These are phyloP conservation scores for Cadophora sp. DNA, from an alignment of 2,329 filamentous ascomycete genomes.

Conservation along the genomic window DNA sequence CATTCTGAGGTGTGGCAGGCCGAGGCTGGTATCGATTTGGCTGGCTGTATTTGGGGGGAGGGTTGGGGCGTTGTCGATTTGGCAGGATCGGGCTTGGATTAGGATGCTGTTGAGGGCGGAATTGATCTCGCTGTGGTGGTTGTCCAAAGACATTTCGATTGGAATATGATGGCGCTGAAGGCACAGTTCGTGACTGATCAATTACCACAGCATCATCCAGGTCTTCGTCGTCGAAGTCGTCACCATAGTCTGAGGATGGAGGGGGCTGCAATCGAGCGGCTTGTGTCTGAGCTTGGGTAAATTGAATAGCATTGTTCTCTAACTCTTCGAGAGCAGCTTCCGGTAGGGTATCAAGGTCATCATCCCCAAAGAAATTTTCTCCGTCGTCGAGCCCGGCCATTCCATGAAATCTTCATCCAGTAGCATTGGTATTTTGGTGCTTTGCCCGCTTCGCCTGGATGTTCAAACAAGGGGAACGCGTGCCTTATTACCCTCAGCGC, in stretches of 20 bases:
- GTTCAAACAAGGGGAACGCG: too few species aligned
- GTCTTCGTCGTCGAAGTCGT: slow-evolving; percentile 46
- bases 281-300: slow-evolving; percentile 51
- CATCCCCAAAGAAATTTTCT: slow-evolving; percentile 69
- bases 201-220: slow-evolving; percentile 64
- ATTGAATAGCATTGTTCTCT: slow-evolving; percentile 67
- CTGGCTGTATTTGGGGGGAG: slow-evolving; percentile 28
- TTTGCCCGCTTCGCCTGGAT: not conserved
- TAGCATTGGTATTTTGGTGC: slow-evolving; percentile 20
- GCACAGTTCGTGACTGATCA: slow-evolving; percentile 42
- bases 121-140: slow-evolving; percentile 34
- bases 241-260: slow-evolving; percentile 48
- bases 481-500: too few species aligned
- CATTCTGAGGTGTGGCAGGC: slow-evolving; percentile 25
- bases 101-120: slow-evolving; percentile 37
- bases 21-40: slow-evolving; percentile 19
- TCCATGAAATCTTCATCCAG: slow-evolving; percentile 46
- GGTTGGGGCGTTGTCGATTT: slow-evolving; percentile 27
- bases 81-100: slow-evolving; percentile 24
- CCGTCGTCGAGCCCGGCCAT: slow-evolving; percentile 47
- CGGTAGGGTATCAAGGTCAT: slow-evolving; percentile 67
- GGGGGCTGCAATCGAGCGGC: slow-evolving; percentile 31
- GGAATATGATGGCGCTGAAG: slow-evolving; percentile 28
- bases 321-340: slow-evolving; percentile 65
- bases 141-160: slow-evolving; percentile 31